Evolutionary conservation across 768 basidiomycete genomes (phyloP).

Genomic region (Podaxis mareebaensis): DNA sequence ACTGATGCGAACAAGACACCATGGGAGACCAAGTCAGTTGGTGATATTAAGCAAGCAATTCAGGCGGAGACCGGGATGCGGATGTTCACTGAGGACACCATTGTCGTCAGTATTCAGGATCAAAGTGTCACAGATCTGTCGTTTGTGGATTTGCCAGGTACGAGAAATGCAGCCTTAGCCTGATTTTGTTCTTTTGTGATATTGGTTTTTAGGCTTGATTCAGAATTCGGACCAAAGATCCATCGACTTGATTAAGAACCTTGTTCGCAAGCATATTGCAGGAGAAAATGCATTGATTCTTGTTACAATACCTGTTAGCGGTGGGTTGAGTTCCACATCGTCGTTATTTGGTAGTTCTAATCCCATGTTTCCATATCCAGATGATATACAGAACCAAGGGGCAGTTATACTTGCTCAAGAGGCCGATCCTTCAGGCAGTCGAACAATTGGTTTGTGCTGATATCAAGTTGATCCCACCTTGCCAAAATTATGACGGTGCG

Average conservation of each 20-base stretch:
- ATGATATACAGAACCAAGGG: constrained; percentile 67
- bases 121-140: constrained; percentile 46
- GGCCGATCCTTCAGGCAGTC: constrained; percentile 51
- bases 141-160: constrained; percentile 58
- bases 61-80: constrained; percentile 1
- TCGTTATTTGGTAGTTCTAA: background rate
- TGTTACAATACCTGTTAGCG: constrained; percentile 65
- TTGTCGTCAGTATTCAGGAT: constrained; percentile 47
- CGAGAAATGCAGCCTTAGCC: background rate
- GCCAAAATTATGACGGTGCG: background rate
- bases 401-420: constrained; percentile 54
- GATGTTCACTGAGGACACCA: constrained; percentile 50
- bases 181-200: background rate
- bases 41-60: constrained; percentile 15
- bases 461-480: background rate
- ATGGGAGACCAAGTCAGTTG: constrained; percentile 12
- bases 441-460: constrained; percentile 59
- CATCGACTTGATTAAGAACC: constrained; percentile 44
- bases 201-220: constrained; percentile 47
- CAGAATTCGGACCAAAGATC: constrained; percentile 45
- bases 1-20: constrained; percentile 4
- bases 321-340: constrained; percentile 30
- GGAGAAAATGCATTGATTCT: constrained; percentile 60
- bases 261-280: constrained; percentile 49
- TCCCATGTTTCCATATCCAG: constrained; percentile 31